Base-by-base conservation (phyloP, 805 yeast genomes). In the Deakozyma indianensis region DNA sequence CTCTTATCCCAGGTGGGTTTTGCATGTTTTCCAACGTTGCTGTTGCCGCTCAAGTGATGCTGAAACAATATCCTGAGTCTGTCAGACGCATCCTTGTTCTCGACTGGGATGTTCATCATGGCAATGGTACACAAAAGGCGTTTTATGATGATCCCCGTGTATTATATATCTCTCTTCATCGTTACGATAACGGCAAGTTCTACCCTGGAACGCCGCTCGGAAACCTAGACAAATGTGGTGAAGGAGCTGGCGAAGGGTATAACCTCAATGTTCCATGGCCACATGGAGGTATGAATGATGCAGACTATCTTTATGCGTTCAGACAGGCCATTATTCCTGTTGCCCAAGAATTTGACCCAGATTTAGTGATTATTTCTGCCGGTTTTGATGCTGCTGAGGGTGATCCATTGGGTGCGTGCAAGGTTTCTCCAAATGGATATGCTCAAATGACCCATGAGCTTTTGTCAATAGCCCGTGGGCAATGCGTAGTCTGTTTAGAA, bases 321-420 rank as follows among this genome's bases (percentile, higher is more conserved):
- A 75, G 78, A 52, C 78, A 78, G 55, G 79, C 90, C 16, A 74
- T 92, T 11, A 74, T 92, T 75, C 98, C 98, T 0, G 77, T 87
- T 43, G 81, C 92, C 45, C 65, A 78, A 47, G 98, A 92, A 60
- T 92, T 81, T 56, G 79, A 80, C 56, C 96, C 99, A 0, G 98
- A 92, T 64, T 70, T 92, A 51, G 90, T 88, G 3, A 85, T 92
- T 28, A 79, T 92, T 25, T 84, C 95, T 18, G 80, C 97, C 0
- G 99, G 99, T 0, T 92, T 92, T 56, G 99, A 92, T 65, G 98
- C 98, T 20, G 99, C 99, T 1, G 95, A 85, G 56, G 97, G 97
- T 48, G 99, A 92, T 63, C 80, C 86, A 48, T 84, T 92, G 51
- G 99, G 98, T 9, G 95, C 90, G 42, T 92, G 96, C 61, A 94